Base-by-base conservation (phyloP, 306 rosid genomes). In the Acmispon strigosus region DNA sequence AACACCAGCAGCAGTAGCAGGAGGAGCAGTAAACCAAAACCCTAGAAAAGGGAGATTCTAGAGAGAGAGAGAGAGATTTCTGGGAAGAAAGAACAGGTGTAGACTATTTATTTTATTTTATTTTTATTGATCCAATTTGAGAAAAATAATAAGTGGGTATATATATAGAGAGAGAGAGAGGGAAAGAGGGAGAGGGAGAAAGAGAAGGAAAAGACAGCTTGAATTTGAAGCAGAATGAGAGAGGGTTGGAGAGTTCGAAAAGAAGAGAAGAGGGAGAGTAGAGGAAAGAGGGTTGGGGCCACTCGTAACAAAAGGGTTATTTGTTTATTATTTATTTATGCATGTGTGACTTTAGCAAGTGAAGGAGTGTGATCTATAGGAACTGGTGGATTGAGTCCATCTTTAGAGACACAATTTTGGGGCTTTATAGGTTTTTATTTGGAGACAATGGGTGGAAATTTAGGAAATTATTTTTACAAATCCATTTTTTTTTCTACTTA, bases 141-240 rank as follows among this genome's bases (percentile, higher is more conserved):
- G 37, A 32, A 32, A 32, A 32, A 0, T 0, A 32, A 32, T 2
- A 22, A 22, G 24, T 1, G 2, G 24, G 24, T 27, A 16, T 52
- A 24, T 7, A 52, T 15, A 73, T 3, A 36, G 8, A 27, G 24
- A 55, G 69, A 55, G 77, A 49, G 66, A n/a, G 47, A 10, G 24
- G 19, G 43, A 11, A 17, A 61, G 79, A 4, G 34, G 5, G 5
- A 27, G 34, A 73, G 1, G 18, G 7, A 36, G 24, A 55, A 63
- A 55, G 77, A 49, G 56, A n/a, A 36, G 51, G 39, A 73, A 78
- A 71, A 78, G 89, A 87, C 88, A 82, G 99, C 99, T 89, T 94
- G 84, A 91, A 86, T 86, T 84, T 66, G 88, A 94, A 94, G 99
- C 99, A 79, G 96, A 82, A 60, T 22, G 24, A 27, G 32, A 4